Evolutionary conservation across 2,329 filamentous ascomycete species (phyloP).

Genomic region (Metarhizium rileyi): DNA sequence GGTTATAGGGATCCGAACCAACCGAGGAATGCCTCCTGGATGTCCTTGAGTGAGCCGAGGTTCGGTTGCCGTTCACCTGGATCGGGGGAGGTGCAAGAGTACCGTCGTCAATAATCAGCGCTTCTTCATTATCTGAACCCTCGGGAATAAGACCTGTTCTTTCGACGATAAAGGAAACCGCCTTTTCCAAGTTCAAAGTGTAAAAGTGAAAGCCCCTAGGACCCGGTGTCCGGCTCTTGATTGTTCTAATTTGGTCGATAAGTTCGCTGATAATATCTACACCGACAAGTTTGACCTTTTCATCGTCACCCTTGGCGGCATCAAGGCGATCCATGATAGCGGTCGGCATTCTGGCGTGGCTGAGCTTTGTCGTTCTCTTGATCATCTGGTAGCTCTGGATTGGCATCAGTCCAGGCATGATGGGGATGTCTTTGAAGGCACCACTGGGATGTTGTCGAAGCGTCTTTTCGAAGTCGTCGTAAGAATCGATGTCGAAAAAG

Average conservation of each 20-base stretch:
- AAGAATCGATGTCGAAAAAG: slow-evolving; percentile 85
- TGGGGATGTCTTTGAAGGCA: slow-evolving; percentile 74
- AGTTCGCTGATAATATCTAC: slow-evolving; percentile 80
- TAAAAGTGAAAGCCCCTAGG: slow-evolving; percentile 92
- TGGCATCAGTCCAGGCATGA: slow-evolving; percentile 93
- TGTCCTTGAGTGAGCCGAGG: slow-evolving; percentile 25
- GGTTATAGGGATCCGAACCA: slow-evolving; percentile 78
- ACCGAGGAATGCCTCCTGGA: slow-evolving; percentile 64
- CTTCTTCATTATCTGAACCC: slow-evolving; percentile 41
- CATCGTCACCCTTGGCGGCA: slow-evolving; percentile 67
- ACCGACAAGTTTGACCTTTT: slow-evolving; percentile 69
- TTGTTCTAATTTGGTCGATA: slow-evolving; percentile 63
- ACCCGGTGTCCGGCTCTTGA: slow-evolving; percentile 45
- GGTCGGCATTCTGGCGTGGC: slow-evolving; percentile 73
- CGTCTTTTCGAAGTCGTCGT: slow-evolving; percentile 66
- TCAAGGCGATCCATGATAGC: slow-evolving; percentile 61
- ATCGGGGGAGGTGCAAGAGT: slow-evolving; percentile 17
- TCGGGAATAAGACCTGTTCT: slow-evolving; percentile 72
- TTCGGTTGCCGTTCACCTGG: slow-evolving; percentile 39
- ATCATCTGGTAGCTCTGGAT: slow-evolving; percentile 97
- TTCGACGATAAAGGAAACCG: slow-evolving; percentile 87
- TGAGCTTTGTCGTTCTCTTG: slow-evolving; percentile 86
- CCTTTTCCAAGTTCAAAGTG: slow-evolving; percentile 92
- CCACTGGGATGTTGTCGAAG: slow-evolving; percentile 76
- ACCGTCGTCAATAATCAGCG: slow-evolving; percentile 38